Base-by-base conservation (phyloP, 2,329 filamentous ascomycete species). In the Botrytis squamosa region DNA sequence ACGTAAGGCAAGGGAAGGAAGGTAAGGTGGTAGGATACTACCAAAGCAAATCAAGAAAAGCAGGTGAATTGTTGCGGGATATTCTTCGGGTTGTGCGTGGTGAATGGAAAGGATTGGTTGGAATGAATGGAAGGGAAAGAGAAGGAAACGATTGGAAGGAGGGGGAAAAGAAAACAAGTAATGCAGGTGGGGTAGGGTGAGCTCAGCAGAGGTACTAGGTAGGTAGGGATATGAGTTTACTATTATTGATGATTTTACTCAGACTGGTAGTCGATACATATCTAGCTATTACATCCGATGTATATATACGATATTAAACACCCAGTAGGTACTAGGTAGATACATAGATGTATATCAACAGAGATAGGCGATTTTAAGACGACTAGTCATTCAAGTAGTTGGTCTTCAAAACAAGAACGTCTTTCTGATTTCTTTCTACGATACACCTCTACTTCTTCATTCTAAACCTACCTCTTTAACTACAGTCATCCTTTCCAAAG, bases 61-160 rank as follows among this genome's bases (percentile, higher is more conserved):
- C 25, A 66, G 42, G 29, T 38, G 44, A 38, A n/a, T 12, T 38
- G 20, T 38, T 70, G 55, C 12, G 44, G 69, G 57, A 52, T 70
- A 8, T 36, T n/a, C 29, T 62, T 60, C 40, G 38, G 25, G 38
- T 8, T 18, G 29, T 42, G 10, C 2, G 40, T 40, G 10, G 40
- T 42, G 40, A n/a, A 20, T 16, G 22, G 33, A 38, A 29, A 25
- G 57, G 16, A 71, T 71, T 71, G 69, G 69, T 10, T 64, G 16
- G 52, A 52, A 5, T 49, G 33, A 22, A 4, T 29, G 10, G 42
- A 71, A 64, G 69, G 69, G 69, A 64, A 62, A 52, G 44, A 71
- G 44, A 64, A 64, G 69, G 69, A 62, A 71, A 49, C 57, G 25
- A 64, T 71, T n/a, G 57, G 57, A 71, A 63, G 69, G 57, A 63